Base-by-base conservation (phyloP, 208 protist genomes). In the Trypanosoma mega region DNA sequence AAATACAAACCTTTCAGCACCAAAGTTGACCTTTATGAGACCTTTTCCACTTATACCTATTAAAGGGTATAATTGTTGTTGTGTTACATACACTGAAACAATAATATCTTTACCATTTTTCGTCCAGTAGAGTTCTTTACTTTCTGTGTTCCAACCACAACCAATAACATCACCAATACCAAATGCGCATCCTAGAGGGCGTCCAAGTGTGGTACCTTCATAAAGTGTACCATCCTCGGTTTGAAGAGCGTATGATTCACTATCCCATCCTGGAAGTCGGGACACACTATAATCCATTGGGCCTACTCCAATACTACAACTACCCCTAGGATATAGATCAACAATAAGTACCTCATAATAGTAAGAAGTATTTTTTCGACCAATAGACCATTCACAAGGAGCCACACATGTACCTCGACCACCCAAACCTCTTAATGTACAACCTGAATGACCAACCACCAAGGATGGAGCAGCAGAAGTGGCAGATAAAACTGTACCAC, bases 291-390 rank as follows among this genome's bases (percentile, higher is more conserved):
- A 94, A 59, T 89, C 82, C 9, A 72, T 23, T 18, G 83, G 78
- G 1, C 87, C 92, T 2, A 96, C 48, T 33, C 92, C 92, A 46
- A 97, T 51, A 37, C 81, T 81, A 37, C 82, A 87, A 36, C 70
- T 70, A 21, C 68, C 74, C 20, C 75, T 75, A 21, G 76, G 59
- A n/a, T 48, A 52, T 24, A 93, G 39, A 52, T 95, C 87, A 4
- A 94, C 59, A 18, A 97, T 72, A 14, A 74, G 44, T n/a, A 96
- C 80, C 50, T 97, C 92, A 72, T 83, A 95, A 62, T 96, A 97
- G 33, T 85, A 90, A 30, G 67, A 71, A 50, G 37, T 14, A 16
- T 39, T 44, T 18, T 58, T 69, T n/a, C 48, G 34, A 14, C 52
- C 20, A 16, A 37, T 26, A 12, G 34, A 63, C 80, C 85, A 93